Conservation (phyloP, 1,139 yeast genomes). For the Blastobotrys arbuscula region DNA sequence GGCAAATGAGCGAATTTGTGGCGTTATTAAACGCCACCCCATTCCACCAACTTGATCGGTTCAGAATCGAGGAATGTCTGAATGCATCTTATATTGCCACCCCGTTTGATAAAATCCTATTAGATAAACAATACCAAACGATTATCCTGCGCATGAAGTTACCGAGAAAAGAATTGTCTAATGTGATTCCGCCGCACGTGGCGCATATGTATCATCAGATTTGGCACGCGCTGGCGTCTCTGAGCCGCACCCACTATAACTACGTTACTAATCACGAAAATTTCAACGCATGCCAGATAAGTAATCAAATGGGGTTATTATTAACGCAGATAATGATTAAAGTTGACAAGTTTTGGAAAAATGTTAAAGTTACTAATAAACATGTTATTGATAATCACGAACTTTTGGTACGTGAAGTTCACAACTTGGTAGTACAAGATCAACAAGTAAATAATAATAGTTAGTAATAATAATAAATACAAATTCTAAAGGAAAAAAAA, state of each 20-base stretch:
- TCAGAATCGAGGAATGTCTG: conserved; percentile 13
- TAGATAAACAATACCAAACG: neutral
- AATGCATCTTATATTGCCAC: conserved; percentile 5
- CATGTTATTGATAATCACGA: conserved; percentile 4
- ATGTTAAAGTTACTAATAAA: neutral
- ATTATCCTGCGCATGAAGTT: neutral
- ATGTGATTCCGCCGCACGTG: neutral
- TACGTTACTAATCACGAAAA: neutral
- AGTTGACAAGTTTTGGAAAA: conserved; percentile 1
- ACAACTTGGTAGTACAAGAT: neutral
- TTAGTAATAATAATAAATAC: too few species aligned
- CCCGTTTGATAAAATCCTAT: neutral
- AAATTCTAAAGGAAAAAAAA: too few species aligned
- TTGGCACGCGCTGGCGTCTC: conserved; percentile 1
- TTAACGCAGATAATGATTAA: neutral
- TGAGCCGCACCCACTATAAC: neutral
- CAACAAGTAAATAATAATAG: too few species aligned
- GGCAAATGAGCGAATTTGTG: conserved; percentile 13
- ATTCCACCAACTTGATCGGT: conserved; percentile 9
- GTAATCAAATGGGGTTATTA: neutral
- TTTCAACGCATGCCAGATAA: neutral
- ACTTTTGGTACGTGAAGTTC: neutral
- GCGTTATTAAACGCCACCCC: neutral
- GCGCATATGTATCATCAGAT: conserved; percentile 1
- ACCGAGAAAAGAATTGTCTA: too few species aligned